These are phyloP conservation scores for Neofusicoccum sp. DNA, from an alignment of 2,329 filamentous ascomycete species.

Conservation along the genomic window DNA sequence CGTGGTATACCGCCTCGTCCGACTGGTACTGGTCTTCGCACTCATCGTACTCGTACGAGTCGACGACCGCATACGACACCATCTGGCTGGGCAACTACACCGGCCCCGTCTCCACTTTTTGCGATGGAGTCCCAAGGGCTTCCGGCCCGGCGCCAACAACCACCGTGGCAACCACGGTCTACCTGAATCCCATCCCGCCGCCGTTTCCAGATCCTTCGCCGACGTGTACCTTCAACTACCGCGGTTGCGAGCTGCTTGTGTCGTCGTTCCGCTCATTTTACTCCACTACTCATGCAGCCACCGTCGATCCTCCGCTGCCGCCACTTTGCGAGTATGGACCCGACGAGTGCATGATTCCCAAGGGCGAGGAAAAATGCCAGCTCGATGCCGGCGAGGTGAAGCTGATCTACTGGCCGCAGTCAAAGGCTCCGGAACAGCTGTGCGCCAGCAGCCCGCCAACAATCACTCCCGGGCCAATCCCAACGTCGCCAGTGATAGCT, in stretches of 20 bases:
- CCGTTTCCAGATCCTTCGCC: constrained; percentile 4
- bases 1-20: not conserved
- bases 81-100: constrained; percentile 13
- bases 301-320: not conserved
- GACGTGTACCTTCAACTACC: constrained; percentile 18
- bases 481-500: not conserved
- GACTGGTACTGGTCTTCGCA: constrained; percentile 11
- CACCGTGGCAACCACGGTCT: not conserved
- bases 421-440: not conserved
- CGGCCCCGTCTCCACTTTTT: constrained; percentile 10
- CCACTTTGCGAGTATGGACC: constrained; percentile 6
- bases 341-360: not conserved
- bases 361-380: not conserved
- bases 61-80: not conserved
- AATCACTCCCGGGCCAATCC: not conserved
- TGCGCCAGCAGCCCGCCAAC: not conserved
- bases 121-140: constrained; percentile 9
- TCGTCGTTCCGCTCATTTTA: not conserved
- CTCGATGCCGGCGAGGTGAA: constrained; percentile 18
- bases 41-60: constrained; percentile 7
- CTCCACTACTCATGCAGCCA: not conserved
- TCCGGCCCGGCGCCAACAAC: not conserved
- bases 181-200: not conserved
- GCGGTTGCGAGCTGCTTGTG: constrained; percentile 11
- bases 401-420: constrained; percentile 18